Evolutionary conservation across 1,284 basidiomycete species (phyloP), one percentile per base, ranked within the genome.

Genomic region (Peniophora sp.): DNA sequence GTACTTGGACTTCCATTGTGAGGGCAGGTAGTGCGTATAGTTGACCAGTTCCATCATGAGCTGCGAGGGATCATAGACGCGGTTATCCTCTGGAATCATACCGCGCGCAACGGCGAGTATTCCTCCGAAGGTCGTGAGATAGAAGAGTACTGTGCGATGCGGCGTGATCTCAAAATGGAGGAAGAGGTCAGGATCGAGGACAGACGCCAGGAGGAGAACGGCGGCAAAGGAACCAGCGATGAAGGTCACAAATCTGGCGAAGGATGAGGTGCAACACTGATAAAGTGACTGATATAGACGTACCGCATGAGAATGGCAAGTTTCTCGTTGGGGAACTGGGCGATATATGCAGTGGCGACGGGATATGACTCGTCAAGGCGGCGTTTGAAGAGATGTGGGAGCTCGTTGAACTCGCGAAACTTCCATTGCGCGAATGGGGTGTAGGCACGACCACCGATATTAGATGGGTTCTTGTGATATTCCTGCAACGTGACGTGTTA

Each of bases 351-450:
- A 65, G 88, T 94, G 14, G 97, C 92, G 10, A 84, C 72, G 0
- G 89, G 91, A 59, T 96, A 94, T 53, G 90, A 93, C 59, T 90
- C 83, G 58, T 94, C 85, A 48, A 97, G 75, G 49, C 96, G 77
- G 43, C 92, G 76, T 38, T 83, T 78, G 65, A 99, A 99, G 32
- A 96, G 73, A 66, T 99, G 96, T 0, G 93, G 91, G 3, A 99
- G 75, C 65, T 99, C 96, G 65, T 99, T 99, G 74, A 97, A 99
- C 66, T 99, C 97, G 54, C 97, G 81, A 63, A 99, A 99, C 65
- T 97, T 98, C 97, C 97, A 99, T 57, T 91, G 85, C 0, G 95
- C 96, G 57, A 91, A 94, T 1, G 86, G 88, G 0, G 96, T 99
- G 63, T 98, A 99, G 56, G 90, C 83, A 36, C 97, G 81, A 3